A percentile compares a stretch with the other conserved stretches of the same genome.
Conservation (phyloP, 139 green algal species). For the Chlorokybus atmophyticus region DNA sequence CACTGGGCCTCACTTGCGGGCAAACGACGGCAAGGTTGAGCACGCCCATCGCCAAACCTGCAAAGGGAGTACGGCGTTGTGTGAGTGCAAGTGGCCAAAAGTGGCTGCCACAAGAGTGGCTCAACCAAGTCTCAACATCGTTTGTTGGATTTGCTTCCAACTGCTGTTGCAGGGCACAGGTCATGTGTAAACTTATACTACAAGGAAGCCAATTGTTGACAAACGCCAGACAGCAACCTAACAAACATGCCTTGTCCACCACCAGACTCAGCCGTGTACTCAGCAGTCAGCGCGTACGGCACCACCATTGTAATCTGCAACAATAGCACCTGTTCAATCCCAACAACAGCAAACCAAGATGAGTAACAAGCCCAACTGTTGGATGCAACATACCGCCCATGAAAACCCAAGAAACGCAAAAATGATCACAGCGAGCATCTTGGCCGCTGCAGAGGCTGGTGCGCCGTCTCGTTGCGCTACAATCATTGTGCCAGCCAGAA, state of each 20-base stretch:
- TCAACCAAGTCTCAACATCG: too few relatives aligned
- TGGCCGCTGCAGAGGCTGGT: too few relatives aligned
- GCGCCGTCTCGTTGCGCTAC: too few relatives aligned
- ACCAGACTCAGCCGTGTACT: constrained; percentile 7
- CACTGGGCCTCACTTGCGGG: constrained; percentile 6
- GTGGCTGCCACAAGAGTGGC: too few relatives aligned
- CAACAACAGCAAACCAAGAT: constrained; percentile 2
- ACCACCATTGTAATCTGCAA: constrained; percentile 22
- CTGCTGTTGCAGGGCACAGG: too few relatives aligned
- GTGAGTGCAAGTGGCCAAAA: too few relatives aligned
- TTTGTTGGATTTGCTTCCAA: too few relatives aligned
- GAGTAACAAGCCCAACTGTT: background rate
- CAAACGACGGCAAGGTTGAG: constrained; percentile 23
- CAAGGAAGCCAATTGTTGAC: too few relatives aligned
- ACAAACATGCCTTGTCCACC: constrained; percentile 19
- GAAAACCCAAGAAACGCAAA: constrained; percentile 24
- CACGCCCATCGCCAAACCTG: constrained; percentile 23
- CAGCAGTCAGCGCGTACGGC: constrained; percentile 19
- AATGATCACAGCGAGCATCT: constrained; percentile 20
- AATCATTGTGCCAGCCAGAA: too few relatives aligned
- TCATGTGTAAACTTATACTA: too few relatives aligned
- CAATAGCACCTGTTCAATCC: background rate
- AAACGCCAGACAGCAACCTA: too few relatives aligned
- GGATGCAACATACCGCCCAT: constrained; percentile 16
- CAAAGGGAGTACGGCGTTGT: too few relatives aligned